A percentile compares a stretch with the other conserved stretches of the same genome.
Evolutionary conservation across 1,284 basidiomycete species (phyloP).

Genomic region (Cystobasidiaceae sp.): DNA sequence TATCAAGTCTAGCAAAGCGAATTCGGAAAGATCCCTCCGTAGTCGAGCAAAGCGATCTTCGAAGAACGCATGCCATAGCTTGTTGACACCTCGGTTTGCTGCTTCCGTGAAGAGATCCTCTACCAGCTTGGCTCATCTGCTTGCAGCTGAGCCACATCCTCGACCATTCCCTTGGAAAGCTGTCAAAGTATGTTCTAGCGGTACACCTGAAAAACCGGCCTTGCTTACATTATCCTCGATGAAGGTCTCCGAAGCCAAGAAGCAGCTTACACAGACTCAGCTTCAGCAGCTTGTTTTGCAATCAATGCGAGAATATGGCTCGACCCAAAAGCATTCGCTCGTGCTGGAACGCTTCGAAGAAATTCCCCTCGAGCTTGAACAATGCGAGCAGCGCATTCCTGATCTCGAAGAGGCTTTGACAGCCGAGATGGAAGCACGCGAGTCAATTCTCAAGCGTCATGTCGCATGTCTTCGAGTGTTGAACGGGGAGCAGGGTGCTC

Average conservation of each 20-base stretch:
- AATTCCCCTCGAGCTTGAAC: conserved; percentile 13
- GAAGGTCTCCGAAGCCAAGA: conserved; percentile 21
- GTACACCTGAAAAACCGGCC: too few relatives aligned
- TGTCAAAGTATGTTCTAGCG: conserved; percentile 1
- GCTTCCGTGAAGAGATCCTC: background rate
- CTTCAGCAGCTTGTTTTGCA: conserved; percentile 3
- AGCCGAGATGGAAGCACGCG: background rate
- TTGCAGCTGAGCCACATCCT: background rate
- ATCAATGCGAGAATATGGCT: conserved; percentile 14
- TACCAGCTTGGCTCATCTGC: background rate
- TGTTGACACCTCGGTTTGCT: background rate
- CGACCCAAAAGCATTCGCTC: background rate
- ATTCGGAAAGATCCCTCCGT: too few relatives aligned
- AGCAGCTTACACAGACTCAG: background rate
- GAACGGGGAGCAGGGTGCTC: conserved; percentile 19
- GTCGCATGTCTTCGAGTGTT: conserved; percentile 12
- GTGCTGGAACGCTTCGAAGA: conserved; percentile 4
- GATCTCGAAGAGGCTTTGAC: background rate
- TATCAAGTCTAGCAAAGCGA: too few relatives aligned
- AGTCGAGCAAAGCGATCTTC: too few relatives aligned
- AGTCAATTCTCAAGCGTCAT: background rate
- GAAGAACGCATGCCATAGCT: background rate
- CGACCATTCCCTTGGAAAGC: conserved; percentile 12
- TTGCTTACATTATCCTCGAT: too few relatives aligned
- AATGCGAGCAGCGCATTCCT: background rate